These are phyloP conservation scores for Paraurostyla sp. DNA, from an alignment of 73 alveolate genomes.

Conservation along the genomic window DNA sequence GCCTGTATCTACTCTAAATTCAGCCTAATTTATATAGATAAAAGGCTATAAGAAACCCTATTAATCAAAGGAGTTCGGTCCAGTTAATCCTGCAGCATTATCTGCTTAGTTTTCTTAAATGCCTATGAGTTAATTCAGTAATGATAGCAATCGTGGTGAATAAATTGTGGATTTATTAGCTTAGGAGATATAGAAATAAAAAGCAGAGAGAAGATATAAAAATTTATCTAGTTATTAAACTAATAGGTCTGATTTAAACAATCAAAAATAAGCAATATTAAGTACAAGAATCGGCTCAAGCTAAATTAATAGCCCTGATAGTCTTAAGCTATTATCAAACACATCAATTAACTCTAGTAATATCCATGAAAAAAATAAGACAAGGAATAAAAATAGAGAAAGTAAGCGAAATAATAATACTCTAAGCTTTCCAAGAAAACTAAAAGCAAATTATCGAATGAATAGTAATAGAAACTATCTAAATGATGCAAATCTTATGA, in stretches of 20 bases:
- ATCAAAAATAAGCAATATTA: not conserved
- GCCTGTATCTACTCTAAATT: not conserved
- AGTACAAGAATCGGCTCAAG: not conserved
- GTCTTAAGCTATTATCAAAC: no score
- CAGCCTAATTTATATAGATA: not conserved
- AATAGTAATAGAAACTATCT: not conserved
- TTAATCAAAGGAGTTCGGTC: no score
- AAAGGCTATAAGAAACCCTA: not conserved
- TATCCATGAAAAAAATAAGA: no score
- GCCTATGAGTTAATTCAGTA: no score
- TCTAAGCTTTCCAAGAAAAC: not conserved
- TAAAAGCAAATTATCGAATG: not conserved
- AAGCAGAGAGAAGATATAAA: not conserved
- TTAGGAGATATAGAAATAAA: not conserved
- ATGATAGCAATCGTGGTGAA: no score
- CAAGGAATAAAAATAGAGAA: no score
- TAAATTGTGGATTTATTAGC: no score
- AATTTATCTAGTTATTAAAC: not conserved
- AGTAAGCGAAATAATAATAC: no score
- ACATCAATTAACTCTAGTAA: no score
- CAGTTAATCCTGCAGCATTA: no score
- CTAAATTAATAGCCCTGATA: constrained; percentile 4
- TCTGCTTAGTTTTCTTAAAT: no score
- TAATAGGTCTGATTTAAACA: not conserved
- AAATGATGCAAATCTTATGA: not conserved